These are phyloP conservation scores for Rhodosporidiobolus sp. DNA, from an alignment of 768 basidiomycete species.

Conservation along the genomic window DNA sequence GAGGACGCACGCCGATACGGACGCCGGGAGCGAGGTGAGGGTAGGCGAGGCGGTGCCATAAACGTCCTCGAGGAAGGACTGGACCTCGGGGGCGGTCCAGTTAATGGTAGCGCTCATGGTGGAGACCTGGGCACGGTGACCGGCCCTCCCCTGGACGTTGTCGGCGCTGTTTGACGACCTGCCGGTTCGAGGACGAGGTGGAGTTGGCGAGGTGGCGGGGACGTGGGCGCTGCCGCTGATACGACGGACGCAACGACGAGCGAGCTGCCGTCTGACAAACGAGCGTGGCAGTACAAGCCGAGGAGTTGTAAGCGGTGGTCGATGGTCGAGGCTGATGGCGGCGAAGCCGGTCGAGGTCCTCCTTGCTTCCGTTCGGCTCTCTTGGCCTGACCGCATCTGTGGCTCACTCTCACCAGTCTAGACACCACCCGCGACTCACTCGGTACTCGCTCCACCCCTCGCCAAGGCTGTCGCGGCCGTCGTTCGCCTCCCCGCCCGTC, in stretches of 20 bases:
- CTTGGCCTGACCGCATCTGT: neutral
- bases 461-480: too few relatives aligned
- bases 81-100: constrained; percentile 10
- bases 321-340: neutral
- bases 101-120: constrained; percentile 12
- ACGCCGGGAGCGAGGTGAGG: constrained; percentile 1
- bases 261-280: too few relatives aligned
- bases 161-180: neutral
- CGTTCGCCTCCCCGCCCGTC: too few relatives aligned
- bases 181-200: too few relatives aligned
- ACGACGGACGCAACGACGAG: too few relatives aligned
- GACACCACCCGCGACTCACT: too few relatives aligned
- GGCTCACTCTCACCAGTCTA: too few relatives aligned
- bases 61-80: constrained; percentile 3
- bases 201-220: too few relatives aligned
- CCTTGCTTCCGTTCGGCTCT: neutral
- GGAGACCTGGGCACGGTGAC: too few relatives aligned
- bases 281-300: neutral
- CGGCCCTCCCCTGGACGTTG: neutral
- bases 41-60: neutral
- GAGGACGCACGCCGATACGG: constrained; percentile 6
- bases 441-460: neutral
- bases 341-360: neutral
- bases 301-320: neutral
- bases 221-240: too few relatives aligned